Conservation (phyloP, 768 basidiomycete genomes). For the Rhodotorula sphaerocarpa region DNA sequence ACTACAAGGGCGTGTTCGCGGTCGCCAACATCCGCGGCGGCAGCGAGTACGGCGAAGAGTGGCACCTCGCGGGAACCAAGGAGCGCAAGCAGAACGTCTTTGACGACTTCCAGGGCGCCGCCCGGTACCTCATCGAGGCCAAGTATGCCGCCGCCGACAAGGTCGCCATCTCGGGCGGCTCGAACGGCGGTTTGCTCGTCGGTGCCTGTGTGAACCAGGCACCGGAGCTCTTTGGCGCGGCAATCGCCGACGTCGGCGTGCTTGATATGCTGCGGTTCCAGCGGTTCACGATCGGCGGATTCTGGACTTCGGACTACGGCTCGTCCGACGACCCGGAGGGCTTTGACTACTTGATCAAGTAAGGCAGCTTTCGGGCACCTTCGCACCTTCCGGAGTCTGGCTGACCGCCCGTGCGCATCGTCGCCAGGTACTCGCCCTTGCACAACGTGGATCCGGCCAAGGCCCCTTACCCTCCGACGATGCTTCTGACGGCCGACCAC, state of each 20-base stretch:
- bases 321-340: conserved; percentile 64
- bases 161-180: conserved; percentile 67
- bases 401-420: neutral
- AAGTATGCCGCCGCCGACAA: conserved; percentile 63
- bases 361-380: neutral
- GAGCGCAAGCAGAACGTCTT: conserved; percentile 61
- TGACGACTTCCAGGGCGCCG: conserved; percentile 57
- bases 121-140: conserved; percentile 61
- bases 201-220: conserved; percentile 77
- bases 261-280: conserved; percentile 70
- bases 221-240: conserved; percentile 67
- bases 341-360: conserved; percentile 68
- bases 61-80: conserved; percentile 64
- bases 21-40: conserved; percentile 55
- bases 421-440: conserved; percentile 59
- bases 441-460: conserved; percentile 63
- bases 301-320: conserved; percentile 74
- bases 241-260: conserved; percentile 72
- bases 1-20: conserved; percentile 61
- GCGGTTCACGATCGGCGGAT: conserved; percentile 68
- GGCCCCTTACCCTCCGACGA: conserved; percentile 53
- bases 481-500: conserved; percentile 48
- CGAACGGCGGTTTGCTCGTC: conserved; percentile 77
- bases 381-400: neutral
- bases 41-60: conserved; percentile 65